A percentile compares a stretch with the other conserved stretches of the same genome.
phyloP scores from a whole-genome alignment of 176 grass and related monocot genomes.

The sorghum (Sorghum bicolor) region Sorghum_bicolor_NCBIv3 NC_012879.2:61195501-61196000 shows the following conservation, averaged over 20 bases:
- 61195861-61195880: slow-evolving; percentile 15
- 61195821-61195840: neutral
- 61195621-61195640: slow-evolving; percentile 62
- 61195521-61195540: slow-evolving; percentile 96
- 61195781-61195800: slow-evolving; percentile 87
- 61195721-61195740: slow-evolving; percentile 85
- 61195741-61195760: slow-evolving; percentile 88
- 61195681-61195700: slow-evolving; percentile 81
- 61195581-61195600: neutral
- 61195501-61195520: slow-evolving; percentile 93
- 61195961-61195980: slow-evolving; percentile 17
- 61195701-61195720: slow-evolving; percentile 78
- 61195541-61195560: slow-evolving; percentile 86
- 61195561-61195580: neutral
- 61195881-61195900: slow-evolving; percentile 30
- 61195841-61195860: neutral
- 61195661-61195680: slow-evolving; percentile 54
- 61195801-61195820: slow-evolving; percentile 13
- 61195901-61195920: slow-evolving; percentile 67
- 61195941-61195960: slow-evolving; percentile 63
- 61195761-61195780: slow-evolving; percentile 72
- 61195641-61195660: slow-evolving; percentile 96
- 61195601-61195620: slow-evolving; percentile 10
- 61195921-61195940: slow-evolving; percentile 96
- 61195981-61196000: neutral